Conservation (phyloP, 495 filamentous ascomycete species). For the Aeminium ludgeri region DNA sequence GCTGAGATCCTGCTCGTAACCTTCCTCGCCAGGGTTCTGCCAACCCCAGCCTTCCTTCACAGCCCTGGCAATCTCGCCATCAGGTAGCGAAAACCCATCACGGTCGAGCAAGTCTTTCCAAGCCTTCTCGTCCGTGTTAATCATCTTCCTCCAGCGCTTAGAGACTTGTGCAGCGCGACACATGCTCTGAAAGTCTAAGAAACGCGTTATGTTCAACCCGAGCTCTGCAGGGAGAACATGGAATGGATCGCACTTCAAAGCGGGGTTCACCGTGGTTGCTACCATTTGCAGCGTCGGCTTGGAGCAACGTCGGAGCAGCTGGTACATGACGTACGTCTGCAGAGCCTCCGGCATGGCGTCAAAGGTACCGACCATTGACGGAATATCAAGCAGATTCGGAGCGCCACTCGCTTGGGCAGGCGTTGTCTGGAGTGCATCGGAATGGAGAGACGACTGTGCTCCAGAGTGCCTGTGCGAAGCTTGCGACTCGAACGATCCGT, state of each 20-base stretch:
- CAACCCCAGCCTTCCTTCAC: slow-evolving; percentile 98
- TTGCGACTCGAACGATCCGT: slow-evolving; percentile 5
- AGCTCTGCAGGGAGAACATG: slow-evolving; percentile 70
- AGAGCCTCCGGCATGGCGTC: slow-evolving; percentile 75
- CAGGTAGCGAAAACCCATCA: slow-evolving; percentile 62
- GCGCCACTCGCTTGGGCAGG: slow-evolving; percentile 2
- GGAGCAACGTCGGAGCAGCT: slow-evolving; percentile 73
- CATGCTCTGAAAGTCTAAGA: slow-evolving; percentile 72
- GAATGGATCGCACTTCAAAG: slow-evolving; percentile 89
- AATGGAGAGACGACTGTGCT: background rate
- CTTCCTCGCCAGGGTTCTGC: slow-evolving; percentile 71
- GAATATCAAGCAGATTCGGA: slow-evolving; percentile 52
- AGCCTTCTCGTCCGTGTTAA: slow-evolving; percentile 81
- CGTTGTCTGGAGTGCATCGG: slow-evolving; percentile 4
- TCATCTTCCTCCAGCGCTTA: slow-evolving; percentile 75
- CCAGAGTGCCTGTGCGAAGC: background rate
- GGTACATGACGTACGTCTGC: slow-evolving; percentile 91
- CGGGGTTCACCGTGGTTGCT: slow-evolving; percentile 83
- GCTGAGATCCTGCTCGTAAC: slow-evolving; percentile 63
- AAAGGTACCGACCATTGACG: slow-evolving; percentile 72
- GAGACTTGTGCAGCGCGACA: slow-evolving; percentile 89
- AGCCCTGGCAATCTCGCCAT: slow-evolving; percentile 71
- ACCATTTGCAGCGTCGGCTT: slow-evolving; percentile 84
- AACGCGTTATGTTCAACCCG: slow-evolving; percentile 69
- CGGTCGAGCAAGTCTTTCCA: slow-evolving; percentile 88